phyloP scores from a whole-genome alignment of 805 yeast species.

The Kurtzmaniella cleridarum region DNA sequence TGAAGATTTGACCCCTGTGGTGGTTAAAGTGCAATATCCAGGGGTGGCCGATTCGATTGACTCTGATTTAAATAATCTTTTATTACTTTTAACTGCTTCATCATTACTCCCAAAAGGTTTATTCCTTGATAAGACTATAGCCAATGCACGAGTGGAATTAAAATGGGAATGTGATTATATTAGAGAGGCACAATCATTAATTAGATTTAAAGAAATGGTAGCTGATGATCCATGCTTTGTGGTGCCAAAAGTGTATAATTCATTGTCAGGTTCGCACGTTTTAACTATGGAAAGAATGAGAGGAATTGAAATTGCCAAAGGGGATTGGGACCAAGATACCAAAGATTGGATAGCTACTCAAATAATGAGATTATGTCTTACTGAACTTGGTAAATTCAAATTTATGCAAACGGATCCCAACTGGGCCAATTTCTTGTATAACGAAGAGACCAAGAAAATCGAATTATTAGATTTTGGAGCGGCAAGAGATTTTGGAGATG shows the following conservation, averaged over 20 bases:
- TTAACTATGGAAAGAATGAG: conserved; percentile 85
- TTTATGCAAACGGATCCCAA: conserved; percentile 99
- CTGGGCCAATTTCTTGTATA: conserved; percentile 96
- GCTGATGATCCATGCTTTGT: conserved; percentile 56
- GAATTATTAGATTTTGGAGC: conserved; percentile 96
- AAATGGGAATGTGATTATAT: conserved; percentile 97
- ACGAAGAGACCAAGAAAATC: conserved; percentile 60
- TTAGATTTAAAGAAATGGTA: conserved; percentile 56
- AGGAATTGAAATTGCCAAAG: conserved; percentile 78
- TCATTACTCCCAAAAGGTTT: conserved; percentile 84
- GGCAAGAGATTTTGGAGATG: conserved; percentile 67
- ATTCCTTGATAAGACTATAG: conserved; percentile 86
- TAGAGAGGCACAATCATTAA: conserved; percentile 78
- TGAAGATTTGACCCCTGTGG: conserved; percentile 65
- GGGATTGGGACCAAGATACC: conserved; percentile 67
- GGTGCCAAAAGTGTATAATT: conserved; percentile 78
- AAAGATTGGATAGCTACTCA: conserved; percentile 78
- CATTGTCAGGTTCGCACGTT: conserved; percentile 74
- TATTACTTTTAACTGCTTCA: conserved; percentile 81
- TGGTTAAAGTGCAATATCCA: conserved; percentile 94
- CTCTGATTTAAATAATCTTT: conserved; percentile 82
- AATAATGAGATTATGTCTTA: conserved; percentile 80
- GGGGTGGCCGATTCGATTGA: conserved; percentile 94
- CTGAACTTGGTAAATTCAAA: conserved; percentile 76
- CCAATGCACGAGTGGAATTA: conserved; percentile 86